Base-by-base conservation (phyloP, 352 stramenopile species). In the Phytophthora macrochlamydospora region DNA sequence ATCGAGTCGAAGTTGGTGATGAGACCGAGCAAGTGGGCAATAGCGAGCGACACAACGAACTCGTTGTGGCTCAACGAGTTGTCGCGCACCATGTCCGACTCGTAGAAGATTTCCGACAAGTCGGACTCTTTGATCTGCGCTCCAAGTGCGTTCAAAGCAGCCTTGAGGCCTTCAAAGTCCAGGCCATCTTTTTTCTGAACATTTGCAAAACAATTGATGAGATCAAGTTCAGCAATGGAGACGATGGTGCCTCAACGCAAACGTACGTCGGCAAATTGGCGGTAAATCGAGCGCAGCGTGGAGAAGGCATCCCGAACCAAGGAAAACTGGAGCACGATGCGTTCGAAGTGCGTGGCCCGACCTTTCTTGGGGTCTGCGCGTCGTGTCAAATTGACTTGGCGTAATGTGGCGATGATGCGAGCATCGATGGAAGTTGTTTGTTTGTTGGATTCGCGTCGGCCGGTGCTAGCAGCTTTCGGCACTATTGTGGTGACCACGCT, bases 81-180 rank as follows among this genome's bases (percentile, higher is more conserved):
- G 75, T 97, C 87, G 42, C 87, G 83, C 62, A 92, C 86, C 77
- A 97, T 90, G 73, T 97, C 88, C n/a, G 87, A 92, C 69, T 95
- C 88, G 65, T 94, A 91, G 62, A 95, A 95, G 60, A 95, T 89
- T 52, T 93, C 84, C 6, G 72, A 67, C 73, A 93, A 77, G 45
- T 91, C 85, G 2, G 73, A 67, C 55, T 91, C 80, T 31, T 90
- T 76, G 67, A 92, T 92, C 9, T 86, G 69, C 14, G 83, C 82
- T 0, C 86, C 86, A 9, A 94, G 62, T 12, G 72, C 67, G 18
- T 78, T 72, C 7, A 95, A 61, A 2, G 75, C 81, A 6, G 71
- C 70, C 54, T 89, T 91, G 42, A 94, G 79, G 1, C 83, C 83
- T 31, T 89, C 78, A 63, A 87, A 91, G 38, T 86, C 74, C 5